Evolutionary conservation across 164 flowering plant species (phyloP), one percentile per base, ranked within the genome.

Genomic region (Vitis amurensis): DNA sequence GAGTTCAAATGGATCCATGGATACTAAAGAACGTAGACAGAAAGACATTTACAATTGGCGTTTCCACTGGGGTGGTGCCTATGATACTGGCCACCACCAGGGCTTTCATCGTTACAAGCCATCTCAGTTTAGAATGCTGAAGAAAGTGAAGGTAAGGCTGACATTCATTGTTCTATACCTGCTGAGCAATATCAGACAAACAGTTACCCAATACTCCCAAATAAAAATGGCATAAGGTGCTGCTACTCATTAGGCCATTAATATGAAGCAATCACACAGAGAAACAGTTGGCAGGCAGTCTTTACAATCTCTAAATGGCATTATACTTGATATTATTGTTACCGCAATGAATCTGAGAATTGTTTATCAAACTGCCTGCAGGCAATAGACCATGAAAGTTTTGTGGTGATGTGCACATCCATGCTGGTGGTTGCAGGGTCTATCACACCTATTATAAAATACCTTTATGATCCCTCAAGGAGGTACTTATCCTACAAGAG

Each of bases 1-100:
- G 83, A 12, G 74, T 70, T 7, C 72, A 76, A 30, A 69, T 63
- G 12, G 83, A 80, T 30, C 50, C 77, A 0, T 31, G 66, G 59
- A 23, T 80, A 4, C 0, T 77, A 2, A 76, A 55, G 63, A 73
- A 66, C 6, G 67, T 69, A 4, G 67, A 61, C 11, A 71, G 27
- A 23, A 71, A 63, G 17, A 68, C 72, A 7, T 17, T 77, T 4
- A 8, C 44, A 3, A 74, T 72, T 3, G 83, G 83, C 11, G 9
- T 73, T 51, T 47, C 69, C 1, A 64, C 69, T 4, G 67, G 70
- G n/a, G 16, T 23, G 0, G 23, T 67, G 14, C 71, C 79, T 0
- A 11, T 79, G 55, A 13, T 63, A 50, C 9, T 73, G 2, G 57
- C 69, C 67, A 17, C 23, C 23, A 19, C 23, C 23, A 1, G 23